A percentile compares a stretch with the other conserved stretches of the same genome.
phyloP scores from a whole-genome alignment of 202 grass and related monocot genomes.

The Panicum virgatum region DNA sequence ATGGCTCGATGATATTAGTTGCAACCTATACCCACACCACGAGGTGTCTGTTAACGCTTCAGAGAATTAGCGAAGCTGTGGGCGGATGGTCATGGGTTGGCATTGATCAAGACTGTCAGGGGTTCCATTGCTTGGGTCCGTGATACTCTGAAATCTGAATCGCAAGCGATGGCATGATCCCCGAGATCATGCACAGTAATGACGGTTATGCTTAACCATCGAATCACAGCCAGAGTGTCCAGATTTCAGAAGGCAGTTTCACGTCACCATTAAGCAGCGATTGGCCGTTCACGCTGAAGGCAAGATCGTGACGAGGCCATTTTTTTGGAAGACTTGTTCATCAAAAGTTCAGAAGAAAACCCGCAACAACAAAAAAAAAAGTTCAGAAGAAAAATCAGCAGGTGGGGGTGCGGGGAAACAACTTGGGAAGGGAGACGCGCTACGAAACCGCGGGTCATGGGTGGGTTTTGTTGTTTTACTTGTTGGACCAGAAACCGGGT shows the following conservation, averaged over 20 bases:
- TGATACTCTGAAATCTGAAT: background rate
- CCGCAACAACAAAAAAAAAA: too few species aligned
- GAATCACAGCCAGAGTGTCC: too few species aligned
- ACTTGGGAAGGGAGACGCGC: background rate
- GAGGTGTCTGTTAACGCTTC: background rate
- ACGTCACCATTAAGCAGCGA: background rate
- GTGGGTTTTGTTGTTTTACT: constrained; percentile 9
- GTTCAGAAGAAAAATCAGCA: background rate
- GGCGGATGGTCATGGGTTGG: background rate
- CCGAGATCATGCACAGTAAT: background rate
- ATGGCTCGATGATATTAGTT: background rate
- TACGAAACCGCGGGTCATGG: constrained; percentile 4
- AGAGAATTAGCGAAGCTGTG: background rate
- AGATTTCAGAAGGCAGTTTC: background rate
- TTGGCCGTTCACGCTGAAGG: background rate
- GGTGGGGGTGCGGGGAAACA: background rate
- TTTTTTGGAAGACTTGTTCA: background rate
- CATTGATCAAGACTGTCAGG: background rate
- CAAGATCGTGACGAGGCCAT: background rate
- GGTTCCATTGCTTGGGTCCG: background rate
- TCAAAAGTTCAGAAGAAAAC: background rate
- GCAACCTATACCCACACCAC: constrained; percentile 24
- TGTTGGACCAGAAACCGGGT: constrained; percentile 23
- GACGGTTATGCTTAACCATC: background rate
- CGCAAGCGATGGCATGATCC: background rate